A percentile compares a stretch with the other conserved stretches of the same genome.
Conservation (phyloP, 768 basidiomycete species). For the Solioccasus polychromus region DNA sequence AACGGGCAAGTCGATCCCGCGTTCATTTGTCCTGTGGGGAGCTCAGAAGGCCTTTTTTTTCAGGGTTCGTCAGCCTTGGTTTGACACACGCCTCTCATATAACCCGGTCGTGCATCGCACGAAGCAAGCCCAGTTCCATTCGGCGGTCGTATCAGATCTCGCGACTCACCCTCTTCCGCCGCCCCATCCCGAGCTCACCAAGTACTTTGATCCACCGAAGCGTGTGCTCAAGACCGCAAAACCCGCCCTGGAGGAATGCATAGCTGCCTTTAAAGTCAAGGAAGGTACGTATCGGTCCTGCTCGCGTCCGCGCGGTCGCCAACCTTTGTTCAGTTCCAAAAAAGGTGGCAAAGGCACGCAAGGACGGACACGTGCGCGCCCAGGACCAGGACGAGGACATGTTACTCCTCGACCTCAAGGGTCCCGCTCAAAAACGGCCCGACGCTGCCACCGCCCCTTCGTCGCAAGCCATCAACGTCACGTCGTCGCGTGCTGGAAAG, state of each 20-base stretch:
- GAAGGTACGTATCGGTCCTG: slow-evolving; percentile 49
- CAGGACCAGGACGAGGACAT: slow-evolving; percentile 58
- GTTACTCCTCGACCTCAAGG: slow-evolving; percentile 49
- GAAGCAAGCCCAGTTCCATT: slow-evolving; percentile 92
- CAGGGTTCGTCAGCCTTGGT: slow-evolving; percentile 72
- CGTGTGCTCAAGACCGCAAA: slow-evolving; percentile 60
- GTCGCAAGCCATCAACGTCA: slow-evolving; percentile 4
- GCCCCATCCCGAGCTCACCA: slow-evolving; percentile 79
- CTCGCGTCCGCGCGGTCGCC: background rate
- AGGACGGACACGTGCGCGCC: slow-evolving; percentile 62
- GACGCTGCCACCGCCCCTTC: slow-evolving; percentile 6
- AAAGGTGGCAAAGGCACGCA: slow-evolving; percentile 50
- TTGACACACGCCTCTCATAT: slow-evolving; percentile 69
- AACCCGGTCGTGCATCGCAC: slow-evolving; percentile 89
- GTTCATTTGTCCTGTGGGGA: background rate
- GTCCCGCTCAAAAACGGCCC: slow-evolving; percentile 18
- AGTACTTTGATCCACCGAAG: slow-evolving; percentile 79
- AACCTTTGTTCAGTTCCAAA: slow-evolving; percentile 52
- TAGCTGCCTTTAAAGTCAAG: slow-evolving; percentile 70
- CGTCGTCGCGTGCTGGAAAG: slow-evolving; percentile 3
- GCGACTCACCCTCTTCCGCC: slow-evolving; percentile 72
- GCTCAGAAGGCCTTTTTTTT: slow-evolving; percentile 2
- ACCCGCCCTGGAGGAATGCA: slow-evolving; percentile 57
- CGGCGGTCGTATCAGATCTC: slow-evolving; percentile 76
- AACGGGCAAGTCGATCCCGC: slow-evolving; percentile 51